Evolutionary conservation across 2,329 filamentous ascomycete species (phyloP).

Genomic region (Juglanconis oblonga): DNA sequence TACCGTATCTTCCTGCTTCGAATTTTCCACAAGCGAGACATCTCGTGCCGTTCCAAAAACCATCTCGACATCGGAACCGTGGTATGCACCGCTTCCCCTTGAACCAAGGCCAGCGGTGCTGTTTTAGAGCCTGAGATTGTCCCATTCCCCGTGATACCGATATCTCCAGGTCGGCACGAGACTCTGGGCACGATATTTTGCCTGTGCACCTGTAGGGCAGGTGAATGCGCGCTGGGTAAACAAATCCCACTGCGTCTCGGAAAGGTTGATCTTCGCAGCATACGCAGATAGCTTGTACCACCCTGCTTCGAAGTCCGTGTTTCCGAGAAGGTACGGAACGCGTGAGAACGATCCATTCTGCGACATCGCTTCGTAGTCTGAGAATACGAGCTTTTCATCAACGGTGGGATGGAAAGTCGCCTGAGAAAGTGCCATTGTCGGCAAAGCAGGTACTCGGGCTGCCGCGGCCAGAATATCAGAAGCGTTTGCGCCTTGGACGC

Average conservation of each 20-base stretch:
- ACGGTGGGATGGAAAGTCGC: constrained; percentile 8
- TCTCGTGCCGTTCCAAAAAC: constrained; percentile 4
- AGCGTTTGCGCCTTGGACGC: constrained; percentile 5
- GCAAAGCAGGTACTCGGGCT: neutral
- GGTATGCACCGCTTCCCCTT: constrained; percentile 4
- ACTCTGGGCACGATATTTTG: neutral
- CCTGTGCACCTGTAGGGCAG: constrained; percentile 4
- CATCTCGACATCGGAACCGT: constrained; percentile 7
- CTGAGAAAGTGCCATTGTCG: neutral
- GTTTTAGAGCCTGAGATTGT: constrained; percentile 6
- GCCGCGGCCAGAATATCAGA: constrained; percentile 2
- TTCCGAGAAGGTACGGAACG: constrained; percentile 5
- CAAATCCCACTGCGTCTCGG: constrained; percentile 2
- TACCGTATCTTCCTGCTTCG: constrained; percentile 1
- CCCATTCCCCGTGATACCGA: constrained; percentile 5
- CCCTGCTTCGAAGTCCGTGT: constrained; percentile 4
- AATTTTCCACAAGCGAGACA: constrained; percentile 9
- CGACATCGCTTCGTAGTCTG: constrained; percentile 4
- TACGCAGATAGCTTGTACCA: constrained; percentile 8
- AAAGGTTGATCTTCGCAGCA: constrained; percentile 1
- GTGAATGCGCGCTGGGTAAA: constrained; percentile 9
- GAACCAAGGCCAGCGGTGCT: constrained; percentile 1
- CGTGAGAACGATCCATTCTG: constrained; percentile 6
- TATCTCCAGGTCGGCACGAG: constrained; percentile 10
- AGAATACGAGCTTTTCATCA: constrained; percentile 10